Conservation (phyloP, 192 early-diverging fungal genomes). For the Lobosporangium transversale region DNA sequence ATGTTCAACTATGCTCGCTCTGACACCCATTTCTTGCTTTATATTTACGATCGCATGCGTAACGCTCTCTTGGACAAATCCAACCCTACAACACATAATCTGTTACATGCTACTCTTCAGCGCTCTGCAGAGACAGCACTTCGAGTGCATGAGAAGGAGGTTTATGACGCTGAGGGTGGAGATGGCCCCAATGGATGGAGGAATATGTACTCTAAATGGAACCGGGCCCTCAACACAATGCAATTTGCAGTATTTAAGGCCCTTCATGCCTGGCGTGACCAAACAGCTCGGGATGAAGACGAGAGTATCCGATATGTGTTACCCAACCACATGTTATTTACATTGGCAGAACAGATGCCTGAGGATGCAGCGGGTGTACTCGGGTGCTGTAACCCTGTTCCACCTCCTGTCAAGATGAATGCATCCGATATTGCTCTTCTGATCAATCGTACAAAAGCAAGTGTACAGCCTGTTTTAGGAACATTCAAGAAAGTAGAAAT, state of each 20-base stretch:
- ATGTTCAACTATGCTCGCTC: slow-evolving; percentile 93
- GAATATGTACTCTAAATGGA: slow-evolving; percentile 70
- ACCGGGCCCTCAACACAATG: slow-evolving; percentile 59
- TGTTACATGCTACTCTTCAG: slow-evolving; percentile 68
- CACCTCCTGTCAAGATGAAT: slow-evolving; percentile 87
- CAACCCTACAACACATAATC: slow-evolving; percentile 70
- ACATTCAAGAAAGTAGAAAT: slow-evolving; percentile 28
- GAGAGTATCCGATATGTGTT: slow-evolving; percentile 89
- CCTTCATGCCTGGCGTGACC: slow-evolving; percentile 94
- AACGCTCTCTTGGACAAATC: slow-evolving; percentile 79
- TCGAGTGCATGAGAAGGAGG: slow-evolving; percentile 79
- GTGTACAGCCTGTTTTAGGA: slow-evolving; percentile 9
- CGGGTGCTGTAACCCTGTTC: slow-evolving; percentile 80
- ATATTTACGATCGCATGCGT: slow-evolving; percentile 94
- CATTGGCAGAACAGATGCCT: slow-evolving; percentile 79
- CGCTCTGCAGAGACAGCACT: slow-evolving; percentile 78
- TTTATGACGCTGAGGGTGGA: slow-evolving; percentile 85
- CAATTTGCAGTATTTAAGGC: slow-evolving; percentile 86
- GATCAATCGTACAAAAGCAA: slow-evolving; percentile 50
- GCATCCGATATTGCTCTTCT: slow-evolving; percentile 75
- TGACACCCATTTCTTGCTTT: slow-evolving; percentile 97
- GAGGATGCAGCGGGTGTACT: slow-evolving; percentile 71
- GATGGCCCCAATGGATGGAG: slow-evolving; percentile 85
- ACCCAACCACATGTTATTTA: slow-evolving; percentile 90
- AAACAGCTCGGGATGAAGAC: slow-evolving; percentile 90